Evolutionary conservation across 139 green algal species (phyloP).

Genomic region (Zygnema circumcarinatum): DNA sequence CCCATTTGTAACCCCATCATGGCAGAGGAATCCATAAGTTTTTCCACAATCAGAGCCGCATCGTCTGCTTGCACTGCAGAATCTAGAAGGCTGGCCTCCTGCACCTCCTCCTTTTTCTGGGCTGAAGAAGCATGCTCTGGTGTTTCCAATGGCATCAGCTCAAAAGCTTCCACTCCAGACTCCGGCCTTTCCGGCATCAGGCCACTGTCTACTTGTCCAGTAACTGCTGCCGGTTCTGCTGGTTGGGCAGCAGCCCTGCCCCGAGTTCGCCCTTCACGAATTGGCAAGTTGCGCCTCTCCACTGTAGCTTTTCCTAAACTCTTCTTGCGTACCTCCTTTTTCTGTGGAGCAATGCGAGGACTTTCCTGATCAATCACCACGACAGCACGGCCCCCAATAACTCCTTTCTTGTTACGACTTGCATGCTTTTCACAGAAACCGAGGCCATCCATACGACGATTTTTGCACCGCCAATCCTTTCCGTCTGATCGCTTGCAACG

Average conservation of each 20-base stretch:
- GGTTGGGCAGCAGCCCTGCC: not conserved
- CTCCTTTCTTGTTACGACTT: not conserved
- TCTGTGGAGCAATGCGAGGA: not conserved
- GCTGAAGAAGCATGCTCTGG: not conserved
- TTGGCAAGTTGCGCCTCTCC: not conserved
- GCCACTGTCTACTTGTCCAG: not conserved
- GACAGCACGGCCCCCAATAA: not conserved
- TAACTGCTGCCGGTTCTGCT: not conserved
- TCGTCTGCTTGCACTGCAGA: not conserved
- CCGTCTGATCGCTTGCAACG: not conserved
- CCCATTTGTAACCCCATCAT: not conserved
- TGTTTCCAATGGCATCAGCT: not conserved
- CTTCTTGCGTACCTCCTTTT: not conserved
- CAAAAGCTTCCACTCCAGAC: not conserved
- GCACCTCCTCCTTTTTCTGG: not conserved
- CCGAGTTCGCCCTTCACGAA: not conserved
- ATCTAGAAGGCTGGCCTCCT: not conserved
- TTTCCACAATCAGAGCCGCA: not conserved
- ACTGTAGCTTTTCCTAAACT: not conserved
- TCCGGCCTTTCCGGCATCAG: not conserved
- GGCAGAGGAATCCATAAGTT: not conserved
- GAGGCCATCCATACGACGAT: not conserved
- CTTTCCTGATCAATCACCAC: not conserved
- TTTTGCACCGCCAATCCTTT: not conserved
- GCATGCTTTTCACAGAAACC: not conserved